Percentiles rank a stretch among this genome's conserved stretches.
Evolutionary conservation across 164 flowering plant genomes (phyloP).

Genomic region (Nelumbo lutea): DNA sequence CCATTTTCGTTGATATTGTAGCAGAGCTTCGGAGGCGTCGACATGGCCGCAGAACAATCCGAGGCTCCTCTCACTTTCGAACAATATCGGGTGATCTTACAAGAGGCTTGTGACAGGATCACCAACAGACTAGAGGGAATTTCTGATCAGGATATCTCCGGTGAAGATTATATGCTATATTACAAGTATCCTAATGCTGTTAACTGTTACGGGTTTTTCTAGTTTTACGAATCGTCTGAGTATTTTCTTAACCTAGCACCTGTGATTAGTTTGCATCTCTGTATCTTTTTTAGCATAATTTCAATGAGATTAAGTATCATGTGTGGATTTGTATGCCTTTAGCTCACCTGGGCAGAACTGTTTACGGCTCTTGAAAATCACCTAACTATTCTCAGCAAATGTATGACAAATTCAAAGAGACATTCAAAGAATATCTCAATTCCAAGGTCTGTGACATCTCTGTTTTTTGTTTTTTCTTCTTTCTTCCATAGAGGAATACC

Average conservation of each 20-base stretch:
- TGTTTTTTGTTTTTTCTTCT: neutral
- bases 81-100: neutral
- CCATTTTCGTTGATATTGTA: neutral
- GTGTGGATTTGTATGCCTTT: neutral
- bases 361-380: neutral
- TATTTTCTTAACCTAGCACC: neutral
- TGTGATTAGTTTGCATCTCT: neutral
- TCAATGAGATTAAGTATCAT: too few relatives aligned
- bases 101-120: neutral
- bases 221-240: neutral
- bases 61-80: neutral
- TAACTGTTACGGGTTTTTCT: too few relatives aligned
- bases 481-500: too few relatives aligned
- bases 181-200: neutral
- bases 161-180: neutral
- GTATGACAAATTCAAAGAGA: slow-evolving; percentile 12
- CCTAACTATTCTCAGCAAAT: neutral
- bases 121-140: neutral
- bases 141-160: neutral
- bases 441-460: neutral
- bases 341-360: neutral
- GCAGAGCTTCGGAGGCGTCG: neutral
- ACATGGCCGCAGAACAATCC: neutral
- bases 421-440: slow-evolving; percentile 7
- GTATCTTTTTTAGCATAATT: neutral